Evolutionary conservation across 2,329 filamentous ascomycete genomes (phyloP).

Genomic region (Fusarium secorum): DNA sequence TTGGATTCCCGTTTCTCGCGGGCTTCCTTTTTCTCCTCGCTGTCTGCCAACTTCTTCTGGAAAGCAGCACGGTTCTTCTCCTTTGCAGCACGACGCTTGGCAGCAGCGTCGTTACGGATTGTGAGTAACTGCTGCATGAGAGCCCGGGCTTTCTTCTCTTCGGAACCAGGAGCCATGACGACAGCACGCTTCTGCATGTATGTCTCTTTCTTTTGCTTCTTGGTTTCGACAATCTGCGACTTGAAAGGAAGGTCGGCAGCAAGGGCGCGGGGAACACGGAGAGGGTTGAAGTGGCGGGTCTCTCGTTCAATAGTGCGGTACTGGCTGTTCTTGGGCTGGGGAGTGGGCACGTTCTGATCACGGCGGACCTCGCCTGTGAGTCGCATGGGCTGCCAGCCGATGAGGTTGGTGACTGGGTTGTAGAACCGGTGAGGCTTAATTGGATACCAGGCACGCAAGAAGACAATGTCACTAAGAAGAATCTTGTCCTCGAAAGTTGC

Average conservation of each 20-base stretch:
- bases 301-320: constrained; percentile 76
- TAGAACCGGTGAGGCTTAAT: constrained; percentile 96
- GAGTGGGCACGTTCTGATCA: constrained; percentile 77
- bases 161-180: constrained; percentile 77
- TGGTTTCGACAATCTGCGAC: constrained; percentile 84
- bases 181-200: constrained; percentile 97
- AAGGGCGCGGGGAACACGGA: constrained; percentile 79
- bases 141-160: constrained; percentile 88
- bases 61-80: constrained; percentile 85
- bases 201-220: constrained; percentile 79
- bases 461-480: constrained; percentile 94
- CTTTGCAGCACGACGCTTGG: constrained; percentile 84
- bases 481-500: constrained; percentile 99
- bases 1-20: constrained; percentile 91
- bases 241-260: constrained; percentile 90
- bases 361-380: constrained; percentile 90
- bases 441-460: constrained; percentile 95
- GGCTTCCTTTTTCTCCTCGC: constrained; percentile 83
- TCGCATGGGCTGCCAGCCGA: constrained; percentile 94
- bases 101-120: constrained; percentile 87
- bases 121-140: constrained; percentile 94
- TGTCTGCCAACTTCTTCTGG: constrained; percentile 81
- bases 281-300: constrained; percentile 78
- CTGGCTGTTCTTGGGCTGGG: constrained; percentile 81
- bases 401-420: constrained; percentile 92